Base-by-base conservation (phyloP, 2,329 filamentous ascomycete genomes). In the Trichophyton benhamiae region DNA sequence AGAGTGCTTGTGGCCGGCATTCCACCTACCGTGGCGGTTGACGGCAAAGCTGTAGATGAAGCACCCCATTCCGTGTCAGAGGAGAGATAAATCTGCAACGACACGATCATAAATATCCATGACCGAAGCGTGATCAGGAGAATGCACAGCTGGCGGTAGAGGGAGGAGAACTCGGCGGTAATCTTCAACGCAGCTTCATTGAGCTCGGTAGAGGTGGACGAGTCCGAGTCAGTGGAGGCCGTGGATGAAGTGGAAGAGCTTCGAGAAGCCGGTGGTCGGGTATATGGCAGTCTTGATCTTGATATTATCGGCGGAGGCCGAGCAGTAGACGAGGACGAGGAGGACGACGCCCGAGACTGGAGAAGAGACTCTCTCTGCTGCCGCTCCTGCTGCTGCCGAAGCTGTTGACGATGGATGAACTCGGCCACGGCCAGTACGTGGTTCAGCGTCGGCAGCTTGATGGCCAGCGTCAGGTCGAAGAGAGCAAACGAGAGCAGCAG, bases 401-500 rank as follows among this genome's bases (percentile, higher is more conserved):
- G 22, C 30, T 49, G 58, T 11, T 59, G 57, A 9, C 53, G 44
- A 72, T 75, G 49, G 75, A 72, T 60, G 76, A 36, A 48, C 72
- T 75, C 46, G 74, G 72, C 60, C 76, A 79, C 71, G 85, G 87
- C 27, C 78, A 80, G 25, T 61, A 89, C 77, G 65, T 89, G 85
- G 64, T 89, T 85, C n/a, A 84, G 82, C 68, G 85, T 79, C 48
- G 83, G 85, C 3, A 76, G 67, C 62, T 71, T 74, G 42, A 70
- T 68, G 4, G 88, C 78, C 52, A 86, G 83, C 49, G 86, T 77
- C 9, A 91, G 78, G 69, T 91, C 87, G 57, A 85, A 68, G 59
- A 86, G 69, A 55, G 81, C 78, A 61, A 89, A 82, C 64, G 89
- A 75, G 62, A 86, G 80, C 68, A 88, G 83, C 61, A 95, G 80